Percentiles rank a stretch among this genome's conserved stretches.
Conservation (phyloP, 169 alveolate genomes). For the Cryptosporidium felis region DNA sequence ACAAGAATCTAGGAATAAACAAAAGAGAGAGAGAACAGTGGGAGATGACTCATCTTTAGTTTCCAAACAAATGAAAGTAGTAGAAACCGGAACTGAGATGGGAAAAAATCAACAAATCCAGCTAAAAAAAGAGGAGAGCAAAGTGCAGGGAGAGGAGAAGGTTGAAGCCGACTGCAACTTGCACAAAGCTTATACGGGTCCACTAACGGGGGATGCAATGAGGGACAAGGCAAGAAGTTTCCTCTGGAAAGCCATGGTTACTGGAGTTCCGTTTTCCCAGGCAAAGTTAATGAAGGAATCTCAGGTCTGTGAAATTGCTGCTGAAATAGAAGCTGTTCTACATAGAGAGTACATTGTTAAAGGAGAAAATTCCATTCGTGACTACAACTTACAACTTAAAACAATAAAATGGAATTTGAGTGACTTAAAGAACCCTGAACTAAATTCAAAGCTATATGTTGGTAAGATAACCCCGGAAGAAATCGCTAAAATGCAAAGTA, state of each 20-base stretch:
- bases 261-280: conserved; percentile 72
- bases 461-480: conserved; percentile 83
- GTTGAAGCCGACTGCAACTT: no score
- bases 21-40: no score
- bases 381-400: conserved; percentile 84
- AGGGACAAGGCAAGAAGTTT: conserved; percentile 76
- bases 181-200: conserved; percentile 66
- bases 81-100: conserved; percentile 55
- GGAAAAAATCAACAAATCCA: conserved; percentile 8
- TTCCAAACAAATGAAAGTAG: no score
- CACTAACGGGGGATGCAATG: conserved; percentile 70
- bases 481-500: conserved; percentile 89
- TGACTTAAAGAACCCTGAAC: conserved; percentile 88
- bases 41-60: no score
- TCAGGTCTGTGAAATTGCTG: conserved; percentile 77
- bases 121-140: conserved; percentile 68
- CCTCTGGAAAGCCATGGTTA: conserved; percentile 72
- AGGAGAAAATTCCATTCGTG: conserved; percentile 77
- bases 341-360: conserved; percentile 73
- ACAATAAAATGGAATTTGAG: conserved; percentile 88
- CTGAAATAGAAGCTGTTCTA: conserved; percentile 79
- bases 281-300: conserved; percentile 77
- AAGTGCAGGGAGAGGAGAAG: background rate
- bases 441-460: conserved; percentile 83
- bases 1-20: no score